phyloP scores from a whole-genome alignment of 2,329 filamentous ascomycete genomes.

The Simplicillium aogashimaense region DNA sequence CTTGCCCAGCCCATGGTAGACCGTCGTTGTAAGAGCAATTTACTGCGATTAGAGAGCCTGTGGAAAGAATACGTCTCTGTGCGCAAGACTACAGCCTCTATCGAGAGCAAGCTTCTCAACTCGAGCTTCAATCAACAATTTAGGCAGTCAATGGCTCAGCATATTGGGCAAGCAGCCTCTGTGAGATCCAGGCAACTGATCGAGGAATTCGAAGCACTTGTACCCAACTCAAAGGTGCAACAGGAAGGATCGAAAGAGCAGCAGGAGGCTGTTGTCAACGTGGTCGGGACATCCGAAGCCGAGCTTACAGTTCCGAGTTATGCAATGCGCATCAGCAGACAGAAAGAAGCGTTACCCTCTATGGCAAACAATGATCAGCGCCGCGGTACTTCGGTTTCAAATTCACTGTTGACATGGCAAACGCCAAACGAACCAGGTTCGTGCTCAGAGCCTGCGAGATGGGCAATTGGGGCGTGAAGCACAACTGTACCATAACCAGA shows the following conservation, averaged over 20 bases:
- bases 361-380: no score
- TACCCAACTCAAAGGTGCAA: not conserved
- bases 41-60: constrained; percentile 23
- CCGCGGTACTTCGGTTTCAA: no score
- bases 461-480: constrained; percentile 1
- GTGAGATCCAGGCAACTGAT: constrained; percentile 13
- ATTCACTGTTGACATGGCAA: constrained; percentile 2
- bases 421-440: not conserved
- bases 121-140: constrained; percentile 15
- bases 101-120: constrained; percentile 25
- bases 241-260: not conserved
- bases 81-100: constrained; percentile 16
- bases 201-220: constrained; percentile 10
- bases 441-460: constrained; percentile 1
- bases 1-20: no score
- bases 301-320: no score
- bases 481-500: not conserved
- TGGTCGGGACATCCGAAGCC: not conserved
- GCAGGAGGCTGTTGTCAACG: not conserved
- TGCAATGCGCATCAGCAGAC: no score
- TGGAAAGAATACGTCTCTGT: constrained; percentile 20
- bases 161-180: constrained; percentile 14
- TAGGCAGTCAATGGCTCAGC: constrained; percentile 18
- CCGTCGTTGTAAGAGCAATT: constrained; percentile 11
- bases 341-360: no score